phyloP scores from a whole-genome alignment of 2,329 filamentous ascomycete genomes.

The Colletotrichum musae region DNA sequence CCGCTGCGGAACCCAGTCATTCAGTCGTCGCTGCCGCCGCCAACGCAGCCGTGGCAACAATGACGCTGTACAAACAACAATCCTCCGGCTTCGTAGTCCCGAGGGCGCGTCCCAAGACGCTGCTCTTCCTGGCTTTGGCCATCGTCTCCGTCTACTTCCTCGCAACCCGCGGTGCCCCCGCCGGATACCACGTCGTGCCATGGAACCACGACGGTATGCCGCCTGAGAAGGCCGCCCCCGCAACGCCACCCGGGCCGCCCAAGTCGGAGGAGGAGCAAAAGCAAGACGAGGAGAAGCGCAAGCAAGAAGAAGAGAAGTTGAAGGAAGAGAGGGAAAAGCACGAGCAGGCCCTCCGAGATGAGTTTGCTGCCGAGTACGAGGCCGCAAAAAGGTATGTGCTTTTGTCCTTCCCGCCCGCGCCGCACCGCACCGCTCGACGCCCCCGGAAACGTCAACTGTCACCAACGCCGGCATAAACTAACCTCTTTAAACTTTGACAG shows the following conservation, averaged over 20 bases:
- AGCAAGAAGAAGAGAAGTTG: conserved; percentile 26
- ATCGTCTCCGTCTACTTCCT: conserved; percentile 60
- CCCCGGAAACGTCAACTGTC: conserved; percentile 37
- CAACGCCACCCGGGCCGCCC: conserved; percentile 24
- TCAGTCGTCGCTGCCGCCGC: conserved; percentile 4
- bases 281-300: conserved; percentile 34
- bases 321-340: conserved; percentile 44
- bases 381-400: conserved; percentile 57
- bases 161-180: conserved; percentile 54
- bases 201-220: conserved; percentile 42
- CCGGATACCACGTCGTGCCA: conserved; percentile 53
- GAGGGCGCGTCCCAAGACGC: conserved; percentile 57
- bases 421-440: conserved; percentile 5
- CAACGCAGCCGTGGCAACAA: conserved; percentile 24
- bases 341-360: conserved; percentile 49
- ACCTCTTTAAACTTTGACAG: conserved; percentile 47
- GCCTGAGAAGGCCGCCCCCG: conserved; percentile 18
- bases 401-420: not conserved
- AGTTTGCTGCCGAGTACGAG: conserved; percentile 52
- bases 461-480: conserved; percentile 17
- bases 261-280: conserved; percentile 39
- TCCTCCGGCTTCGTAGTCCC: conserved; percentile 44
- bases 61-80: conserved; percentile 48
- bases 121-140: conserved; percentile 58
- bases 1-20: conserved; percentile 13